Evolutionary conservation across 179 eudicot genomes (phyloP), one percentile per base, ranked within the genome.

Genomic region (Beta lomatogona): DNA sequence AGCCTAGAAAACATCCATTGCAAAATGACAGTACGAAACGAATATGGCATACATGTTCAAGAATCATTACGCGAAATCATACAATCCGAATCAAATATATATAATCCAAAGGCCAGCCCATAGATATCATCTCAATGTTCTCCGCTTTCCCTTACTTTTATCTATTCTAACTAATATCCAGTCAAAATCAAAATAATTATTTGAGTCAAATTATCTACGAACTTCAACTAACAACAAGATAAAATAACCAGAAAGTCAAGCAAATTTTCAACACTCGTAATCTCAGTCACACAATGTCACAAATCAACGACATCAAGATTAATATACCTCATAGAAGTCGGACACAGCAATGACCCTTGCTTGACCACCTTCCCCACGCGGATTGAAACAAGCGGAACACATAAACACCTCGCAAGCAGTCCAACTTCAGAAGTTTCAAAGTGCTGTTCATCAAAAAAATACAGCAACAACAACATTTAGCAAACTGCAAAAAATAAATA

Each of bases 341-440:
- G 99, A 69, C 91, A 89, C 76, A 95, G 58, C 54, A 89, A 81
- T 18, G 89, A 84, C 72, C 96, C 99, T 86, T 88, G 93, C 91
- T 95, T 92, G 80, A 75, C 78, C 78, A 94, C 90, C 92, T 94
- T 94, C 71, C 99, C 99, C 25, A 91, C 99, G 0, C 98, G 98
- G 71, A 95, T 79, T 2, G 99, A 86, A 80, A 94, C 96, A 52
- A 95, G 95, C 2, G 99, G 99, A 75, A 92, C 83, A 83, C 98
- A 95, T 89, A 95, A 88, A 79, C 97, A 95, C 83, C 99, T 91
- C 0, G 99, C 97, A 13, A 95, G 87, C 84, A 90, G 79, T 41
- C 98, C 99, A 84, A 95, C 93, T 88, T 95, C 99, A 54, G 95
- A 89, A 48, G 97, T 91, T 83, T 92, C 97, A 83, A 95, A 95